Evolutionary conservation across 345 rosid genomes (phyloP), one percentile per base, ranked within the genome.

Genomic region (Ricinus communis): DNA sequence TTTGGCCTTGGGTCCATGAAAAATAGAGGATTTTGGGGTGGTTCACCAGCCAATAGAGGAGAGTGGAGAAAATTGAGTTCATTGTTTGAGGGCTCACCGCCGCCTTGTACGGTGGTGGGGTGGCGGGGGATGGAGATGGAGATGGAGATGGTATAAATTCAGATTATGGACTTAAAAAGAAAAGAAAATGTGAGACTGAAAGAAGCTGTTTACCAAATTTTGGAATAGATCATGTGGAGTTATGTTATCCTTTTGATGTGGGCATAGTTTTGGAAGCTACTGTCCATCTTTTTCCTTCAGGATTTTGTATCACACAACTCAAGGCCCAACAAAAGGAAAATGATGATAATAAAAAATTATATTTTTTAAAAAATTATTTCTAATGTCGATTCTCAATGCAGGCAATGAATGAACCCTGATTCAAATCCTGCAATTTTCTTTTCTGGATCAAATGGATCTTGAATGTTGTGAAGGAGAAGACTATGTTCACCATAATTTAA

Each of bases 11-110:
- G 24, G 30, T 71, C 97, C 98, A 91, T n/a, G 80, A 66, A 77
- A 88, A 91, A 46, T 75, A 40, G 38, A 67, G 78, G 69, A 94
- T 86, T 24, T 30, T 61, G 0, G 95, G 96, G 57, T 90, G 91
- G 47, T 74, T 53, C n/a, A 89, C 91, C 9, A 90, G 87, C 83
- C 79, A 87, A 70, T 82, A 75, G 27, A 74, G 84, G 46, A 85
- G 65, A 14, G 73, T 40, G 14, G 89, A 73, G 67, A 62, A 40
- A 53, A 82, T 11, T 0, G 69, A 52, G 40, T 60, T 54, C 82
- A 82, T 71, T n/a, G 24, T 24, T 0, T 49, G 3, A 9, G 38
- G 28, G 8, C 18, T 4, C 59, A 22, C 33, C 69, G 45, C 63
- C 62, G 69, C 62, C 69, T 46, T 21, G 0, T 3, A 28, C 4